These are phyloP conservation scores for Backusella tuberculispora DNA, from an alignment of 192 early-diverging fungal genomes.

Conservation along the genomic window DNA sequence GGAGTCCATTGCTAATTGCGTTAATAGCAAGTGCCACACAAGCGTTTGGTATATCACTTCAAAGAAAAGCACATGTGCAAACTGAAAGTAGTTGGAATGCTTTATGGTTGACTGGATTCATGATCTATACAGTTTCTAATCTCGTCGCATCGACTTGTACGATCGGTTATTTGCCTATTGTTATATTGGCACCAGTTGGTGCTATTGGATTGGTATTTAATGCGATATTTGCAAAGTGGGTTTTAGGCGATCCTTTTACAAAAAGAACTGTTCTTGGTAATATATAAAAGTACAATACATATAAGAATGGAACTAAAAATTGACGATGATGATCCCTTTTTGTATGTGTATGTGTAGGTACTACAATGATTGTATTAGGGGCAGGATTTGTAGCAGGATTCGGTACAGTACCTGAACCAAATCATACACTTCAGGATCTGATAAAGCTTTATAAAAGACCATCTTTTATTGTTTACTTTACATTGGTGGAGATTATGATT, in stretches of 20 bases:
- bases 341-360: conserved; percentile 55
- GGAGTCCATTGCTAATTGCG: conserved; percentile 65
- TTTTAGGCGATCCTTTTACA: conserved; percentile 70
- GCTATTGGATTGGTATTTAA: conserved; percentile 79
- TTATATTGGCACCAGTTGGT: conserved; percentile 76
- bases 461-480: conserved; percentile 70
- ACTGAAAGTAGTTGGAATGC: conserved; percentile 38
- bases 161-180: conserved; percentile 76
- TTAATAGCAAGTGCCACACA: conserved; percentile 65
- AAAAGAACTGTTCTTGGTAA: conserved; percentile 58
- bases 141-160: conserved; percentile 71
- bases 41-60: conserved; percentile 74
- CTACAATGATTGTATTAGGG: conserved; percentile 68
- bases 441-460: conserved; percentile 69
- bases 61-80: conserved; percentile 63
- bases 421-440: conserved; percentile 67
- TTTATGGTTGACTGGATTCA: conserved; percentile 73
- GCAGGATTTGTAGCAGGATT: conserved; percentile 71
- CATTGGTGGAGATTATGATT: conserved; percentile 56
- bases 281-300: too few species aligned
- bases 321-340: too few species aligned
- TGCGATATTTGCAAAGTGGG: conserved; percentile 71
- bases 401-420: conserved; percentile 78
- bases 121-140: conserved; percentile 70
- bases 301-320: too few species aligned